Evolutionary conservation across 108 stramenopile genomes (phyloP).

Genomic region (Craspedostauros australis): DNA sequence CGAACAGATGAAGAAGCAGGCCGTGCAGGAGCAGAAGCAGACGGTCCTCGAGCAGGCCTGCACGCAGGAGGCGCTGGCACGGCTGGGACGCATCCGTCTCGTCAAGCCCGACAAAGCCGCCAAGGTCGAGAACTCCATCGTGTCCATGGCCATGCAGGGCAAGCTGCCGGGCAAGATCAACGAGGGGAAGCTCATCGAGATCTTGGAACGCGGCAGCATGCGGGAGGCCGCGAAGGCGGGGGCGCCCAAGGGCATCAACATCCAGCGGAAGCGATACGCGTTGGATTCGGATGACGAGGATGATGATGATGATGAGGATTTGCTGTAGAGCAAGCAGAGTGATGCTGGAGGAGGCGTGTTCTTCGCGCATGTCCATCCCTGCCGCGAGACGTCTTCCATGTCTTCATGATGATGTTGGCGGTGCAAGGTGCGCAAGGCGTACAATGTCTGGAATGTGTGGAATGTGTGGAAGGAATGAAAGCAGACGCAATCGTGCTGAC

Average conservation of each 20-base stretch:
- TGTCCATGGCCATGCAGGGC: conserved; percentile 72
- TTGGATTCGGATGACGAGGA: conserved; percentile 86
- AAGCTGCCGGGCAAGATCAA: conserved; percentile 73
- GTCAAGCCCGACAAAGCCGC: conserved; percentile 38
- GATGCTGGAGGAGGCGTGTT: no score
- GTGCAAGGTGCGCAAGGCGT: no score
- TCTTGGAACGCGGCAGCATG: conserved; percentile 61
- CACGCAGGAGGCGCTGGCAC: conserved; percentile 69
- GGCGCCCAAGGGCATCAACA: conserved; percentile 47
- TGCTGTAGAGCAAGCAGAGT: no score
- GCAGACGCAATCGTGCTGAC: no score
- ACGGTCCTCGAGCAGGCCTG: conserved; percentile 76
- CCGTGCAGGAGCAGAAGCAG: conserved; percentile 52
- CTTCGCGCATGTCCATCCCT: no score
- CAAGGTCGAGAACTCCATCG: conserved; percentile 54
- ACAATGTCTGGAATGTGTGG: no score
- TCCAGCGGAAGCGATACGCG: conserved; percentile 83
- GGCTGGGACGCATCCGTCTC: conserved; percentile 68
- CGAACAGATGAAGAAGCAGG: conserved; percentile 14
- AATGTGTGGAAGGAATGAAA: no score
- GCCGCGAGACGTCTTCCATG: no score
- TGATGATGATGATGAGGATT: conserved; percentile 75
- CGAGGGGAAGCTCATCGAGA: conserved; percentile 78
- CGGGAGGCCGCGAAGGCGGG: conserved; percentile 31
- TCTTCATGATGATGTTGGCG: no score